Conservation (phyloP, 371 early-diverging fungal species). For the Choanephora cucurbitarum region DNA sequence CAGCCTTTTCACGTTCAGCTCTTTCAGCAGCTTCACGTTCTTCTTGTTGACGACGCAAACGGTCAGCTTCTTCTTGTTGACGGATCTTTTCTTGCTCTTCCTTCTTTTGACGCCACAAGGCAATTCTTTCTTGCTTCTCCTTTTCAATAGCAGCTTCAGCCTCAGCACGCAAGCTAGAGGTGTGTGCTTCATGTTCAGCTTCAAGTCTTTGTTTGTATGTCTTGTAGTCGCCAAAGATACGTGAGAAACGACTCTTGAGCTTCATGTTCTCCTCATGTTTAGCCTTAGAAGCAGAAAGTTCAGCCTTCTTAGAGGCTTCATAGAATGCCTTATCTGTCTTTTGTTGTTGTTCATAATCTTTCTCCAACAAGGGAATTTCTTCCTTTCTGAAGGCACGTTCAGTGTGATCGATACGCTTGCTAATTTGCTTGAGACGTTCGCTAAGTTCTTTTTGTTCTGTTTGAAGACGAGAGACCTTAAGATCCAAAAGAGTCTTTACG, state of each 20-base stretch:
- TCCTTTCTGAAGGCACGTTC: conserved; percentile 96
- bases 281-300: conserved; percentile 60
- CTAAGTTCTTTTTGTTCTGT: conserved; percentile 86
- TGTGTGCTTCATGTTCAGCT: conserved; percentile 50
- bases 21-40: conserved; percentile 29
- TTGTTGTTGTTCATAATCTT: conserved; percentile 92
- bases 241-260: conserved; percentile 74
- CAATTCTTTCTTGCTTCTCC: conserved; percentile 72
- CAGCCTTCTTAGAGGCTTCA: conserved; percentile 74
- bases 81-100: conserved; percentile 36
- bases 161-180: conserved; percentile 55
- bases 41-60: conserved; percentile 28
- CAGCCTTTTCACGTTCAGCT: conserved; percentile 32
- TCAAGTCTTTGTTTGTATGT: conserved; percentile 63
- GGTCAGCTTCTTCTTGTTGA: conserved; percentile 53
- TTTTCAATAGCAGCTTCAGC: conserved; percentile 63
- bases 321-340: conserved; percentile 79
- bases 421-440: conserved; percentile 70
- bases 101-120: conserved; percentile 54
- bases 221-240: conserved; percentile 83
- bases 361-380: conserved; percentile 89
- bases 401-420: conserved; percentile 87
- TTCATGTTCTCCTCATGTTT: conserved; percentile 76
- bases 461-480: conserved; percentile 91
- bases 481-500: conserved; percentile 75